These are phyloP conservation scores for Akanthomyces lecanii DNA, from an alignment of 2,329 filamentous ascomycete genomes.

Conservation along the genomic window DNA sequence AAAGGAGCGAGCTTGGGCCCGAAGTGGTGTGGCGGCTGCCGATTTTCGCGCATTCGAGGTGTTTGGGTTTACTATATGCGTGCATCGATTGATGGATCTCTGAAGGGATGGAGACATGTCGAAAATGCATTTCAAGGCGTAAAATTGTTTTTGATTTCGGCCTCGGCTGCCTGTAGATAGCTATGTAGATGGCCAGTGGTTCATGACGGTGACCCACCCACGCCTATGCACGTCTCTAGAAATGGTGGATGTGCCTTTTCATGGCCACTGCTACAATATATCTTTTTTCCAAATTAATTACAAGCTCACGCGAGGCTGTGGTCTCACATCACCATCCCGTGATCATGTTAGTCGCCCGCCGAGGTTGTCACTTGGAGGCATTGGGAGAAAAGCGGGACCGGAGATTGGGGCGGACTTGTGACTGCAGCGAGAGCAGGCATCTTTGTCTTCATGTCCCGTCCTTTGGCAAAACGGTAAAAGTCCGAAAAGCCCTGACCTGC, in stretches of 20 bases:
- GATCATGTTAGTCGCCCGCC: background rate
- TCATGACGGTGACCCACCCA: background rate
- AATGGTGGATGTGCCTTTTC: background rate
- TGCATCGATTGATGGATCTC: background rate
- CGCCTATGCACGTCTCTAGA: background rate
- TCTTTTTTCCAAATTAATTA: no score
- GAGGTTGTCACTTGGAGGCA: background rate
- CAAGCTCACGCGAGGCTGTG: no score
- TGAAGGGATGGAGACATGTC: no score
- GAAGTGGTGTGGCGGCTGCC: background rate
- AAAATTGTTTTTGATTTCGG: background rate
- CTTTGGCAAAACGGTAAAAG: background rate
- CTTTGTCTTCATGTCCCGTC: background rate
- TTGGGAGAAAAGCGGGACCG: constrained; percentile 5
- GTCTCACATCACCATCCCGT: no score
- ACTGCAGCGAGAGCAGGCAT: background rate
- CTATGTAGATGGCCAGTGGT: background rate
- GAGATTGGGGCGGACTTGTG: constrained; percentile 9
- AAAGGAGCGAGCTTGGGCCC: background rate
- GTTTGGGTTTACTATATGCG: background rate
- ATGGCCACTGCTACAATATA: background rate
- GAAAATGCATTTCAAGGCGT: no score
- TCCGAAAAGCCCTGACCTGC: background rate
- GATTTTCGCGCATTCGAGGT: background rate
- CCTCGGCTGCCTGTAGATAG: no score